phyloP scores from a whole-genome alignment of 305 asterid species.

The Solanum hybrid region DNA sequence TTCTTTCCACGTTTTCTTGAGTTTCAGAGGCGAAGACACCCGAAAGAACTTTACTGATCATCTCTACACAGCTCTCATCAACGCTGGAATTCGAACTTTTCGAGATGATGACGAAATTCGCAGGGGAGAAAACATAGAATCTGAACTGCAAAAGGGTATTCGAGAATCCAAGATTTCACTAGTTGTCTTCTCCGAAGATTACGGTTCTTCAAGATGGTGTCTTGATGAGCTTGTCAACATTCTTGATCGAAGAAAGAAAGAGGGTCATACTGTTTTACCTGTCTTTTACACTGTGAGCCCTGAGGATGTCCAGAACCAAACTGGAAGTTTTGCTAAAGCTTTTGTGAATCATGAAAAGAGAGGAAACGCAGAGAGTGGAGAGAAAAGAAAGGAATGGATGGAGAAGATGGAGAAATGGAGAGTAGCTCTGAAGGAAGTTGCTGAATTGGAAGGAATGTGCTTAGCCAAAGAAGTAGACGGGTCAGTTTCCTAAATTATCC shows the following conservation, averaged over 20 bases:
- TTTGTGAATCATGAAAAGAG: slow-evolving; percentile 7
- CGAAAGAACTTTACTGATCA: slow-evolving; percentile 11
- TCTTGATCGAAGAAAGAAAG: slow-evolving; percentile 4
- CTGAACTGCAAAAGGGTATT: slow-evolving; percentile 13
- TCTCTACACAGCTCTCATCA: slow-evolving; percentile 13
- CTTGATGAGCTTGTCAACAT: slow-evolving; percentile 16
- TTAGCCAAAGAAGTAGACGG: slow-evolving; percentile 4
- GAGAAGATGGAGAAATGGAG: slow-evolving; percentile 11
- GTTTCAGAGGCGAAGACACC: slow-evolving; percentile 14
- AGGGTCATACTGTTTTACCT: slow-evolving; percentile 12
- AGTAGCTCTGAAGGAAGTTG: slow-evolving; percentile 5
- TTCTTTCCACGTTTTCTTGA: slow-evolving; percentile 10
- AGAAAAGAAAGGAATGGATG: background rate
- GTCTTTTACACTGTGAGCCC: slow-evolving; percentile 7
- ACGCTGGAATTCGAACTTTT: slow-evolving; percentile 16
- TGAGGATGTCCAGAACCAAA: slow-evolving; percentile 12
- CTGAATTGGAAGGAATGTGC: slow-evolving; percentile 6
- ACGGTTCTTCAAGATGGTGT: slow-evolving; percentile 18
- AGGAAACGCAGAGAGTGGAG: background rate
- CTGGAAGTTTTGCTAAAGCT: slow-evolving; percentile 11
- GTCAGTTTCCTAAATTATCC: background rate
- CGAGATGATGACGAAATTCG: slow-evolving; percentile 10
- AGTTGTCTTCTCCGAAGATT: slow-evolving; percentile 12
- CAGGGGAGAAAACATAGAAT: slow-evolving; percentile 14
- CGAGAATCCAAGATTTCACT: slow-evolving; percentile 9